These are phyloP conservation scores for Calocybe gambosa DNA, from an alignment of 1,284 basidiomycete genomes.

Conservation along the genomic window DNA sequence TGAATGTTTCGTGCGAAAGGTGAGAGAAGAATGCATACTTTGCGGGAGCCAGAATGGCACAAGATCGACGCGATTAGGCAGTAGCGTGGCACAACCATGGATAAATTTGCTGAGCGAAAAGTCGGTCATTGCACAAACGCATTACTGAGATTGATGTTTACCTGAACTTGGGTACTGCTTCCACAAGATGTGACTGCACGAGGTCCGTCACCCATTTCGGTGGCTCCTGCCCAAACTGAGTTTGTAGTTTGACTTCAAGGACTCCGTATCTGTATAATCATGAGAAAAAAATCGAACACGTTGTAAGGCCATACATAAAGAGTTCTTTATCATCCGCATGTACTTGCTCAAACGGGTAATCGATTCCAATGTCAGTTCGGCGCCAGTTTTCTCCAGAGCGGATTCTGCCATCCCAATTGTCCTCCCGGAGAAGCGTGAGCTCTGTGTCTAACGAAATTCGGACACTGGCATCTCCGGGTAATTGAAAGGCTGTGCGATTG, in stretches of 20 bases:
- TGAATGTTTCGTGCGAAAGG: not conserved
- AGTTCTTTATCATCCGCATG: constrained; percentile 79
- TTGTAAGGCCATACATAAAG: constrained; percentile 66
- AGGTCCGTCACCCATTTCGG: constrained; percentile 96
- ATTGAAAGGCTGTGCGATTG: constrained; percentile 97
- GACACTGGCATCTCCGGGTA: constrained; percentile 96
- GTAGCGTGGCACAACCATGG: constrained; percentile 91
- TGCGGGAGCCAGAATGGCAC: constrained; percentile 99
- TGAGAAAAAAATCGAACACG: not conserved
- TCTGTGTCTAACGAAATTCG: constrained; percentile 98
- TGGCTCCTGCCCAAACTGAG: constrained; percentile 93
- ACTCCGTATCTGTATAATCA: constrained; percentile 62
- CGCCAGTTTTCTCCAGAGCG: constrained; percentile 91
- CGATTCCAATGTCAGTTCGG: constrained; percentile 89
- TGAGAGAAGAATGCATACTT: constrained; percentile 43
- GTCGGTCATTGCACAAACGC: not conserved
- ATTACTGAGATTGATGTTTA: constrained; percentile 20
- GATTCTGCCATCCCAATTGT: constrained; percentile 87
- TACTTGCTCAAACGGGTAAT: constrained; percentile 84
- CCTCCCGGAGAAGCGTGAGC: constrained; percentile 89
- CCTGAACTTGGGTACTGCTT: constrained; percentile 90
- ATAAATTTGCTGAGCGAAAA: constrained; percentile 79
- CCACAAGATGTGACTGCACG: constrained; percentile 90
- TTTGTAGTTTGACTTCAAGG: constrained; percentile 96
- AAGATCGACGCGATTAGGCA: constrained; percentile 94